Percentiles rank a stretch among this genome's conserved stretches.
phyloP scores from a whole-genome alignment of 345 rosid species.

The Salix brachista region DNA sequence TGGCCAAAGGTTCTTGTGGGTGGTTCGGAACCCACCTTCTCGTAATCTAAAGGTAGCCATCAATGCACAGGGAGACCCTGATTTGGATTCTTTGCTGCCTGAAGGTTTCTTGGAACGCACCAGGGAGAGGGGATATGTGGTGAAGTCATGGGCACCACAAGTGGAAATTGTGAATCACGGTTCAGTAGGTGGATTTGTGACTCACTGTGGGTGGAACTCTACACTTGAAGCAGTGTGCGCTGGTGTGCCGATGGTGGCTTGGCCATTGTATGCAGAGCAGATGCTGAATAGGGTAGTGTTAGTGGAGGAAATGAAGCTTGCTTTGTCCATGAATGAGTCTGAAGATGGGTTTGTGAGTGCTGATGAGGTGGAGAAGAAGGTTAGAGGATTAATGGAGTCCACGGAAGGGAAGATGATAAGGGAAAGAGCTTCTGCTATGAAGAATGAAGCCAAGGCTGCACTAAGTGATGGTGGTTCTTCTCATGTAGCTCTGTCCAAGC shows the following conservation, averaged over 20 bases:
- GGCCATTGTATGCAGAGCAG: conserved; percentile 56
- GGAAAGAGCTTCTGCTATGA: conserved; percentile 27
- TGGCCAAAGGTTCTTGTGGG: conserved; percentile 48
- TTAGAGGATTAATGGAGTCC: conserved; percentile 47
- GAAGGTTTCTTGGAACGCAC: conserved; percentile 40
- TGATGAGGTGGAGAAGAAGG: conserved; percentile 45
- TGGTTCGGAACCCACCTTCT: conserved; percentile 35
- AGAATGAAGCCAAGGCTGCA: conserved; percentile 38
- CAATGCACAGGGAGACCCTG: conserved; percentile 2
- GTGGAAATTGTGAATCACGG: conserved; percentile 44
- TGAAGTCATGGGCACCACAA: conserved; percentile 64
- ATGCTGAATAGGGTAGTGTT: conserved; percentile 27
- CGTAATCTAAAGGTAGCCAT: conserved; percentile 2
- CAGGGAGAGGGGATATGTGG: conserved; percentile 38
- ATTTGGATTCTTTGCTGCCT: conserved; percentile 28
- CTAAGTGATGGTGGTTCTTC: conserved; percentile 43
- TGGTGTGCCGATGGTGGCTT: conserved; percentile 51
- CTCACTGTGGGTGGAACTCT: conserved; percentile 77
- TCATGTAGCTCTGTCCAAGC: neutral
- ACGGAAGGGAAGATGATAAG: conserved; percentile 27
- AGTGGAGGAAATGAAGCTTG: conserved; percentile 56
- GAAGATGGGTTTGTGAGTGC: conserved; percentile 42
- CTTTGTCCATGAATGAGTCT: conserved; percentile 37
- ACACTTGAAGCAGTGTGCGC: conserved; percentile 50
- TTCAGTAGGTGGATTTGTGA: conserved; percentile 57